Base-by-base conservation (phyloP, 768 basidiomycete species). In the Exsudoporus frostii region DNA sequence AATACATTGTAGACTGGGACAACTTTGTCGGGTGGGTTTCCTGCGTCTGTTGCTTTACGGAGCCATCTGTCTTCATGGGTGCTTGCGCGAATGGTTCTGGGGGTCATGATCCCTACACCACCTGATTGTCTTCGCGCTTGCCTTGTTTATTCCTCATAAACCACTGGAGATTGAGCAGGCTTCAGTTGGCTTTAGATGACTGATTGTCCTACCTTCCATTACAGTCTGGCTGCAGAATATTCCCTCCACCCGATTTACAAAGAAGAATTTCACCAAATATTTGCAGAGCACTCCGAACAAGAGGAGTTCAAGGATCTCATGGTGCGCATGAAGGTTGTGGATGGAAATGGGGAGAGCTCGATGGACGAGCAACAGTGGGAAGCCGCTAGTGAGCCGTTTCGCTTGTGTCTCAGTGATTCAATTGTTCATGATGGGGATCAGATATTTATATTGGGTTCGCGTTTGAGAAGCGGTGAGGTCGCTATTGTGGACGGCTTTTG, bases 351-450 rank as follows among this genome's bases (percentile, higher is more conserved):
- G 2, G 88, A 88, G 72, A 95, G 91, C 64, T 75, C 90, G 48
- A 97, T 98, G 91, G 84, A 94, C 58, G 88, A 90, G 59, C 88
- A 90, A 61, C 95, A 98, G 71, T 97, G 96, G 92, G 94, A 98
- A 65, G 96, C 96, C 57, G 94, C 93, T n/a, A 98, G 97, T 98
- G 71, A 72, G 93, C 82, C 13, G 32, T 32, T 44, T 50, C 10
- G 27, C 24, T 17, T 33, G 8, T 32, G 17, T 5, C 7, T 9
- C 17, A 17, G 34, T 41, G 32, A 24, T 7, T 20, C 19, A 5
- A 22, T 32, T 46, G n/a, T 60, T 42, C 7, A 36, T 49, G 55
- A 25, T 43, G 43, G 24, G 20, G 3, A 34, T 37, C 64, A 98
- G 95, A 95, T 68, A 85, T 98, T 48, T 98, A 98, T 62, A 81